A percentile compares a stretch with the other conserved stretches of the same genome.
phyloP scores from a whole-genome alignment of 2,329 filamentous ascomycete genomes.

The Aschersonia sp. region DNA sequence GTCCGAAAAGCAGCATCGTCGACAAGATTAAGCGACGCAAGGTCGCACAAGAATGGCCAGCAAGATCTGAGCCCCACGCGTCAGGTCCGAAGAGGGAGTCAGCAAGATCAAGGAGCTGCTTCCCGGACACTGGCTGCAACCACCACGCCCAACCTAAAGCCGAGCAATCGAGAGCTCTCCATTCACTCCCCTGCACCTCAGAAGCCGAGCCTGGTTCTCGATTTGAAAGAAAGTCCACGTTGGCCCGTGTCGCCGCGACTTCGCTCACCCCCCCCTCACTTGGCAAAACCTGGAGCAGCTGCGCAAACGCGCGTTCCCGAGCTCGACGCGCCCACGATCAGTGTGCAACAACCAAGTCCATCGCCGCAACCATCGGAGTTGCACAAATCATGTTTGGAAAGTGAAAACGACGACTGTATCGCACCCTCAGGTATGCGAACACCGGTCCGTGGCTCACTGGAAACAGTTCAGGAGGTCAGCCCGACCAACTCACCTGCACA shows the following conservation, averaged over 20 bases:
- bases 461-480: constrained; percentile 87
- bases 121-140: constrained; percentile 55
- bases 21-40: constrained; percentile 22
- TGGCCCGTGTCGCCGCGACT: constrained; percentile 69
- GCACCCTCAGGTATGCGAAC: constrained; percentile 39
- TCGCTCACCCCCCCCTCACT: constrained; percentile 57
- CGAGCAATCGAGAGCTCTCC: constrained; percentile 43
- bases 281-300: constrained; percentile 29
- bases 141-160: constrained; percentile 51
- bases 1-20: constrained; percentile 19
- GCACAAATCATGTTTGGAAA: constrained; percentile 27
- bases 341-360: constrained; percentile 34
- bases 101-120: constrained; percentile 46
- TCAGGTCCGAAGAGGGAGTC: constrained; percentile 26
- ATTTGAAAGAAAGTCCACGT: constrained; percentile 44
- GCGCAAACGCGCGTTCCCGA: constrained; percentile 29
- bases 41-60: constrained; percentile 51
- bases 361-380: constrained; percentile 27
- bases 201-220: constrained; percentile 37
- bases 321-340: constrained; percentile 35
- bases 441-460: constrained; percentile 51
- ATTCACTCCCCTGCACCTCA: constrained; percentile 49
- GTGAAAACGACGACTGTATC: constrained; percentile 36
- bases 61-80: constrained; percentile 52
- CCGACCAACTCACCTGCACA: constrained; percentile 54